Conservation (phyloP, 2,329 filamentous ascomycete genomes). For the Akanthomyces muscarius region DNA sequence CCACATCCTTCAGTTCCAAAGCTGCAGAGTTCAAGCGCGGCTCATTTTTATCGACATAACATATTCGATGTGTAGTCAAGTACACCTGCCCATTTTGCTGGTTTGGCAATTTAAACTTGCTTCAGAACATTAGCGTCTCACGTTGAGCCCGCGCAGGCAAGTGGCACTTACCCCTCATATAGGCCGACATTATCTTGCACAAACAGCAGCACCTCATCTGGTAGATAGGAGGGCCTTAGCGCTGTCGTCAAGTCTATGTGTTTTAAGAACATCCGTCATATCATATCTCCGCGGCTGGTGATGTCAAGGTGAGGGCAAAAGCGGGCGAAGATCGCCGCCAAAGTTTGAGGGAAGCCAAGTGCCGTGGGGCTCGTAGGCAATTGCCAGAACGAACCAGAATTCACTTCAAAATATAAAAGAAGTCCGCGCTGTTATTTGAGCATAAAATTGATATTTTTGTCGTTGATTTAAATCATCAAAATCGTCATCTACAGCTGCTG, state of each 20-base stretch:
- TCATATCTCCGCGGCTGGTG: constrained; percentile 3
- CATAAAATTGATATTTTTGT: neutral
- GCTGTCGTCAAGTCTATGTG: constrained; percentile 93
- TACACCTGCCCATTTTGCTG: constrained; percentile 97
- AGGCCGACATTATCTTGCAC: constrained; percentile 96
- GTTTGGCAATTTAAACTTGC: constrained; percentile 90
- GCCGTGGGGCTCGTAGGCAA: neutral
- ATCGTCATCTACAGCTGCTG: neutral
- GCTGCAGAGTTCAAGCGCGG: constrained; percentile 81
- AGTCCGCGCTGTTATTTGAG: neutral
- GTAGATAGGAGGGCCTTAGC: constrained; percentile 83
- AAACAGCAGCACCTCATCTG: constrained; percentile 91
- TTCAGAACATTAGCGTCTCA: constrained; percentile 18
- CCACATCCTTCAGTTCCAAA: constrained; percentile 85
- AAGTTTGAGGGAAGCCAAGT: neutral
- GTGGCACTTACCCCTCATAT: constrained; percentile 80
- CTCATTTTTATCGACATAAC: constrained; percentile 87
- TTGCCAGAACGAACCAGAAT: neutral
- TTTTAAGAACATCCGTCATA: constrained; percentile 80
- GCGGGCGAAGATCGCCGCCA: constrained; percentile 6
- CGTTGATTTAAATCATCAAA: neutral
- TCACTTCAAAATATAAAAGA: neutral
- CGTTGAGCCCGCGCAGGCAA: neutral
- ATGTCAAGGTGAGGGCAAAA: neutral
- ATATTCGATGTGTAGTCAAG: constrained; percentile 89